Conservation (phyloP, 2,329 filamentous ascomycete genomes). For the Neonectria coccinea region DNA sequence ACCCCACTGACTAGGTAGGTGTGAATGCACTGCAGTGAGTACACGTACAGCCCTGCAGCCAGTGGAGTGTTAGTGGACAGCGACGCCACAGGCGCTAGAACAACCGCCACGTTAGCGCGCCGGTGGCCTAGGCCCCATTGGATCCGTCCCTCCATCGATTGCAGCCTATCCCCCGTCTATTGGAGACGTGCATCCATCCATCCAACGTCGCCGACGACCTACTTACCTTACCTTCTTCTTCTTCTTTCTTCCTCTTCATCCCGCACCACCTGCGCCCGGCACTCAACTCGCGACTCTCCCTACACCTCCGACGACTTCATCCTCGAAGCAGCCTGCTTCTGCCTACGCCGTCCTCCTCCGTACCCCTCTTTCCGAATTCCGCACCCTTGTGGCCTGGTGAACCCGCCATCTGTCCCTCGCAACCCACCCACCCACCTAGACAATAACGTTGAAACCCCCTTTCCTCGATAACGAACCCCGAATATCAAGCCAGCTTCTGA, state of each 20-base stretch:
- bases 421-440: constrained; percentile 13
- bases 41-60: constrained; percentile 11
- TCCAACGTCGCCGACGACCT: constrained; percentile 13
- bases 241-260: constrained; percentile 19
- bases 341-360: constrained; percentile 8
- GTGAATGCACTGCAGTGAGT: background rate
- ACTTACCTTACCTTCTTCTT: constrained; percentile 11
- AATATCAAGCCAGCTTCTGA: constrained; percentile 9
- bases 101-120: constrained; percentile 42
- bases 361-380: constrained; percentile 19
- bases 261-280: constrained; percentile 1
- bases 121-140: constrained; percentile 16
- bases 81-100: constrained; percentile 41
- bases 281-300: constrained; percentile 2
- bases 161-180: constrained; percentile 13
- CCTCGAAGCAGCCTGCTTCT: constrained; percentile 7
- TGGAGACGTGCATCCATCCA: constrained; percentile 22
- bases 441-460: constrained; percentile 19
- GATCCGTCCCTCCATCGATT: constrained; percentile 37
- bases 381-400: constrained; percentile 32
- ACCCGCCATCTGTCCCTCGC: constrained; percentile 15
- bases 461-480: constrained; percentile 19
- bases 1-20: constrained; percentile 1
- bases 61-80: constrained; percentile 29
- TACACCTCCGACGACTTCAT: constrained; percentile 3